Evolutionary conservation across 345 rosid genomes (phyloP).

Genomic region (Eucalyptus camaldulensis): DNA sequence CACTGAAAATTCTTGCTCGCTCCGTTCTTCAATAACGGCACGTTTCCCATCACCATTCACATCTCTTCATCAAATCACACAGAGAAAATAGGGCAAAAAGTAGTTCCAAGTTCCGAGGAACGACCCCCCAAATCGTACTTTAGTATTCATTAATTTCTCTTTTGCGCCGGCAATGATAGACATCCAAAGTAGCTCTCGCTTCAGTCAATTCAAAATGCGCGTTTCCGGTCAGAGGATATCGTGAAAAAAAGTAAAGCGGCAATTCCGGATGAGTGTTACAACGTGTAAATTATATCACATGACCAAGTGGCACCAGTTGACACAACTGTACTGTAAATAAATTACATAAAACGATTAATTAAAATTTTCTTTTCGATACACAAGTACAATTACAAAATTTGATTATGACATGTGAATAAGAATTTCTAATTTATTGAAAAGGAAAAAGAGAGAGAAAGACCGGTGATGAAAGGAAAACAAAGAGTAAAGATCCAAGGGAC

Average conservation of each 20-base stretch:
- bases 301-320: not conserved
- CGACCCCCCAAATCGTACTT: not conserved
- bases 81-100: not conserved
- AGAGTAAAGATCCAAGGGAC: not conserved
- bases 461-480: not conserved
- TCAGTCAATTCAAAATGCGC: not conserved
- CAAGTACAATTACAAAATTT: not conserved
- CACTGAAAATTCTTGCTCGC: not conserved
- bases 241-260: not conserved
- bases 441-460: not conserved
- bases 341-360: not conserved
- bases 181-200: not conserved
- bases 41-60: not conserved
- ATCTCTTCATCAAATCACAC: not conserved
- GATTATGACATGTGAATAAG: not conserved
- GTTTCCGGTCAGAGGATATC: not conserved
- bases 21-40: not conserved
- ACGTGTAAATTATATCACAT: not conserved
- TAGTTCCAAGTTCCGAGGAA: not conserved
- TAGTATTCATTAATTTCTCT: not conserved
- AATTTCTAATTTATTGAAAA: not conserved
- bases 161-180: not conserved
- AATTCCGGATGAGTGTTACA: not conserved
- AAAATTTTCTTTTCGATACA: not conserved
- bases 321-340: not conserved